Conservation (phyloP, 1,139 yeast species). For the Komagataea norvegica region DNA sequence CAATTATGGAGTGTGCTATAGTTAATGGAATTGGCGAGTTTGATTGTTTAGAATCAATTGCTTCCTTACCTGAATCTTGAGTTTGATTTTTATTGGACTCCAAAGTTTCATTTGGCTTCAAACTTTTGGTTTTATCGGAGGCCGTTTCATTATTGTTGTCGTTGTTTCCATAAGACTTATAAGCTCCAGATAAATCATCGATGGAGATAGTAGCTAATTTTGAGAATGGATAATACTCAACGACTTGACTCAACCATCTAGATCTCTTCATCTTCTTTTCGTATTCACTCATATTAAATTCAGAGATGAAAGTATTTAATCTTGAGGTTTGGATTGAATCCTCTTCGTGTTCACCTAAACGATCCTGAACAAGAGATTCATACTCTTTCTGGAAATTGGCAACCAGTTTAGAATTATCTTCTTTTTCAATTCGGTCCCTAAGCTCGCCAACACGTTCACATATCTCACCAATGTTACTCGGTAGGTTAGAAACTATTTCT, state of each 20-base stretch:
- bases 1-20: not conserved
- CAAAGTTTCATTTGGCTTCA: not conserved
- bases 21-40: not conserved
- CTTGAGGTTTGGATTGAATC: conserved; percentile 58
- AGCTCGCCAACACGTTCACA: conserved; percentile 67
- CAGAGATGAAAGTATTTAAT: conserved; percentile 59
- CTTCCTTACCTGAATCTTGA: not conserved
- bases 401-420: conserved; percentile 38
- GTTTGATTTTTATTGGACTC: not conserved
- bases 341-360: conserved; percentile 57
- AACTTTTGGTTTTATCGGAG: conserved; percentile 1
- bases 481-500: conserved; percentile 62
- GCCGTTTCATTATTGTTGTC: not conserved
- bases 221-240: conserved; percentile 81
- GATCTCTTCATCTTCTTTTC: conserved; percentile 57
- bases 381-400: conserved; percentile 17
- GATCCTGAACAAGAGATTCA: conserved; percentile 25
- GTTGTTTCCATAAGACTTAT: conserved; percentile 20
- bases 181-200: conserved; percentile 48
- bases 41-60: too few relatives aligned
- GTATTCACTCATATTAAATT: conserved; percentile 49
- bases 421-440: conserved; percentile 50
- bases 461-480: conserved; percentile 63
- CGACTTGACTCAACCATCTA: conserved; percentile 85
- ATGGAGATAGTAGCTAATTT: conserved; percentile 55